phyloP scores from a whole-genome alignment of 1,284 basidiomycete species.

The Coniferiporia sulphurascens region DNA sequence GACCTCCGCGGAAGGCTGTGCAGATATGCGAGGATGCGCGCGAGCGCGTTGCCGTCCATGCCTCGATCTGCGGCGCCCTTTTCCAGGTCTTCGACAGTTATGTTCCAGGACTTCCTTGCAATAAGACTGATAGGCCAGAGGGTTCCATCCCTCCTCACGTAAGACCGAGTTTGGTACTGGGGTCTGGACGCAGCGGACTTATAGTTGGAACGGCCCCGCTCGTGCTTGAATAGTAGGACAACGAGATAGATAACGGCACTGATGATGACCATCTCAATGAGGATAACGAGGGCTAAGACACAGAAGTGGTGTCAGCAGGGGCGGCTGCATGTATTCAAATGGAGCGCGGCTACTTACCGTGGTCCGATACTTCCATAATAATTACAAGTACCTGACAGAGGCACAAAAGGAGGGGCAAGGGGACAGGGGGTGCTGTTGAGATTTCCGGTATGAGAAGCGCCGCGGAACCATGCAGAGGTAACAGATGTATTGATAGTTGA shows the following conservation, averaged over 20 bases:
- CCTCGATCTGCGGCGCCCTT: background rate
- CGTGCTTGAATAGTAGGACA: slow-evolving; percentile 1
- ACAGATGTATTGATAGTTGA: too few relatives aligned
- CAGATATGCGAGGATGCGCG: slow-evolving; percentile 3
- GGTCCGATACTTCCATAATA: too few relatives aligned
- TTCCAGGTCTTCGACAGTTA: slow-evolving; percentile 1
- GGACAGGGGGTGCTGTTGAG: too few relatives aligned
- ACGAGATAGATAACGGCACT: background rate
- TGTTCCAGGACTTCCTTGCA: too few relatives aligned
- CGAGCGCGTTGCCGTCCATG: background rate
- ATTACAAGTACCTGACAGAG: too few relatives aligned
- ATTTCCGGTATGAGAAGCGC: too few relatives aligned
- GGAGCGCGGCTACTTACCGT: background rate
- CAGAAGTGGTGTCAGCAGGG: background rate
- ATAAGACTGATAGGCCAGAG: too few relatives aligned
- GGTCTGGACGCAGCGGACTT: background rate
- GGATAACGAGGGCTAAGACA: background rate
- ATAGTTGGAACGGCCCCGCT: background rate
- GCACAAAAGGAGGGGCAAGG: too few relatives aligned
- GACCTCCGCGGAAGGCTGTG: slow-evolving; percentile 4
- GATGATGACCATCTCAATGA: background rate
- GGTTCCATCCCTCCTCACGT: background rate
- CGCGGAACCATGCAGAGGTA: too few relatives aligned
- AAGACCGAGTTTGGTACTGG: background rate
- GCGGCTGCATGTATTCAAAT: background rate